A percentile compares a stretch with the other conserved stretches of the same genome.
Evolutionary conservation across 2,329 filamentous ascomycete genomes (phyloP).

Genomic region (Cladosporium velox): DNA sequence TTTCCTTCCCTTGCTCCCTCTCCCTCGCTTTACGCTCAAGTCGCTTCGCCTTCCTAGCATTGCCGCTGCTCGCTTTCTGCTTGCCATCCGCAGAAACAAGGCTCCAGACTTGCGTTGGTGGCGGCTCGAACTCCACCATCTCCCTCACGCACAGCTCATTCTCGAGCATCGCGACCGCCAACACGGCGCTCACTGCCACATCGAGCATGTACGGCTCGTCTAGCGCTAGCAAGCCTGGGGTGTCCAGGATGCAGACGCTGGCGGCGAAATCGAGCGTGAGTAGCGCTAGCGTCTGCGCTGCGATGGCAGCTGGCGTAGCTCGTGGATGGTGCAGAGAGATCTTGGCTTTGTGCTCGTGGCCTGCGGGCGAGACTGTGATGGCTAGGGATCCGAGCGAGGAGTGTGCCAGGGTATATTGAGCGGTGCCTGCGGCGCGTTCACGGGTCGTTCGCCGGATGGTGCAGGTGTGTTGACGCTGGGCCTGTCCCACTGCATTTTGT

Average conservation of each 20-base stretch:
- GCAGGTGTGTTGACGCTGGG: conserved; percentile 69
- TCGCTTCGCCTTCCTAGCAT: conserved; percentile 16
- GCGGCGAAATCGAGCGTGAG: conserved; percentile 49
- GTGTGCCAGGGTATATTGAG: conserved; percentile 49
- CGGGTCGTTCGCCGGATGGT: conserved; percentile 65
- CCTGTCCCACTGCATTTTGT: conserved; percentile 57
- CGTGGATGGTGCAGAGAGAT: conserved; percentile 43
- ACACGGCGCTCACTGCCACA: conserved; percentile 44
- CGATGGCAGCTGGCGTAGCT: conserved; percentile 42
- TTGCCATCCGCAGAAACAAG: conserved; percentile 14
- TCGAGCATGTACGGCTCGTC: conserved; percentile 51
- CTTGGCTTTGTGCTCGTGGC: conserved; percentile 30
- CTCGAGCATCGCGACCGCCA: conserved; percentile 50
- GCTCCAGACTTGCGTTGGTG: conserved; percentile 28
- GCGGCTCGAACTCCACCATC: conserved; percentile 36
- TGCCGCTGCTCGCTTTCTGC: conserved; percentile 24
- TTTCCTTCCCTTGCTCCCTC: conserved; percentile 39
- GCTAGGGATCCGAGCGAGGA: conserved; percentile 47
- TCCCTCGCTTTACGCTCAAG: conserved; percentile 24
- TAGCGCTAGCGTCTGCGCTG: conserved; percentile 44
- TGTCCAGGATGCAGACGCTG: conserved; percentile 46
- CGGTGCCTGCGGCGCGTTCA: conserved; percentile 33
- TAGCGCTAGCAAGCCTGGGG: conserved; percentile 45
- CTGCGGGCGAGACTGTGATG: conserved; percentile 38
- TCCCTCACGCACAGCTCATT: conserved; percentile 33